Evolutionary conservation across 306 rosid genomes (phyloP), one percentile per base, ranked within the genome.

Genomic region (Sindora glabra): DNA sequence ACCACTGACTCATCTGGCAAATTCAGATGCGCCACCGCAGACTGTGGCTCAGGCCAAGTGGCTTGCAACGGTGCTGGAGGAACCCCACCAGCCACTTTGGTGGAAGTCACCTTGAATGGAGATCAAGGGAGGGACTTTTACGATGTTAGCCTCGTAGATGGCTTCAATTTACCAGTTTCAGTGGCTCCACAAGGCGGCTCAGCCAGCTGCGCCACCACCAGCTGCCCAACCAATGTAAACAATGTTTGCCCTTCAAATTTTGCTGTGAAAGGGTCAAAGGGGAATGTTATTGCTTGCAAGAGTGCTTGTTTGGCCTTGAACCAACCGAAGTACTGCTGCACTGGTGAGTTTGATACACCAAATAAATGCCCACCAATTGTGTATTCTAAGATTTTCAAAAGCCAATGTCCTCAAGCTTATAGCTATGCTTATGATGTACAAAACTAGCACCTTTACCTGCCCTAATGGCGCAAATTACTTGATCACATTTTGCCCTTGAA

Each of bases 351-450:
- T 42, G 39, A 9, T 27, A 2, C 73, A 54, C 62, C 77, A 34
- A 48, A 69, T 0, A 69, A 22, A 14, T 76, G 80, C 52, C 26
- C 41, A 8, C 70, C 79, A 8, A 53, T 46, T 0, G 0, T 1
- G 6, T 78, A 53, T 49, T 78, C 83, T 1, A n/a, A 2, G 44
- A 47, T 73, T 7, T 78, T 78, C 8, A 78, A 74, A 59, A 10
- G 8, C 3, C 73, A 19, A 16, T 78, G 83, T 14, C 83, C 79
- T 38, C 44, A 69, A 10, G 79, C 79, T 40, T 73, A 78, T 17
- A 73, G 79, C 37, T 78, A 77, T 39, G 79, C 83, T 0, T 73
- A 32, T 44, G 83, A 77, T 64, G 83, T n/a, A 77, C 36, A 38
- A 10, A 38, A 47, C 66, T 5, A 74, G 83, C 54, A 73, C 50